Conservation (phyloP, 306 rosid species). For the Fragaria vesca region DNA sequence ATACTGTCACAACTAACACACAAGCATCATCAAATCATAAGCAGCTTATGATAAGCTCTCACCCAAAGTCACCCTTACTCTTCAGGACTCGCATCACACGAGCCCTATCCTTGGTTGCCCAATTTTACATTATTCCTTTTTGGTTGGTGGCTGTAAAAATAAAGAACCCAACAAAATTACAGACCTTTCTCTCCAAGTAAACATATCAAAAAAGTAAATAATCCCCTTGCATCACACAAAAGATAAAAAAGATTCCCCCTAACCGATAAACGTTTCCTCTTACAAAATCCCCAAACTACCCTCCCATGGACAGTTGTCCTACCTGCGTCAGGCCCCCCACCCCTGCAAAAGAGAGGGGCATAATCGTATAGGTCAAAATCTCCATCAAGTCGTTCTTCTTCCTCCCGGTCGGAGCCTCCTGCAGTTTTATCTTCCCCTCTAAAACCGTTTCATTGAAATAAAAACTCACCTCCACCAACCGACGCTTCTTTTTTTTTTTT, state of each 20-base stretch:
- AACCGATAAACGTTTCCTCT: background rate
- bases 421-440: constrained; percentile 4
- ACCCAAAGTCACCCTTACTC: no score
- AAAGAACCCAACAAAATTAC: background rate
- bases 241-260: background rate
- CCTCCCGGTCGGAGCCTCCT: constrained; percentile 17
- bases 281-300: background rate
- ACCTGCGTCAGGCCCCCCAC: background rate
- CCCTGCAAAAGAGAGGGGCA: background rate
- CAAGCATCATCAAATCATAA: no score
- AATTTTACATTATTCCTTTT: background rate
- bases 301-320: background rate
- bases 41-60: no score
- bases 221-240: background rate
- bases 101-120: no score
- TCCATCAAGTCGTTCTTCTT: constrained; percentile 5
- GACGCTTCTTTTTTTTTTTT: background rate
- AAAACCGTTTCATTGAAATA: background rate
- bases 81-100: no score
- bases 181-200: background rate
- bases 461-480: background rate
- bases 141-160: background rate
- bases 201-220: no score
- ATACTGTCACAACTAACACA: no score
- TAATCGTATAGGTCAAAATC: constrained; percentile 6